Base-by-base conservation (phyloP, 2,329 filamentous ascomycete genomes). In the Ascosphaera aggregata region DNA sequence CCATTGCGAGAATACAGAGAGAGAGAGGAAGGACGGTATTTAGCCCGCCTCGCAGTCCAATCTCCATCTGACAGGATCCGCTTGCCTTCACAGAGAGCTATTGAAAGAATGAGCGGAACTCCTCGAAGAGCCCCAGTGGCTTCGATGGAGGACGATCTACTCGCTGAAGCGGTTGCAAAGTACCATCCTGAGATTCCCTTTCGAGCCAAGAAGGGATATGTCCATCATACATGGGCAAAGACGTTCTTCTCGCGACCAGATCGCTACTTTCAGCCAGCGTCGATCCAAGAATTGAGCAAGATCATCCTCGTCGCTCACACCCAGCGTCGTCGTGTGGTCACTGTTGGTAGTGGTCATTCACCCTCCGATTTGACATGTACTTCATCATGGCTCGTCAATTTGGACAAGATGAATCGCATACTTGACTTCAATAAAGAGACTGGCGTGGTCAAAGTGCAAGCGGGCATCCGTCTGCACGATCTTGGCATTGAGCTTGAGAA, bases 291-390 rank as follows among this genome's bases (percentile, higher is more conserved):
- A 59, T 71, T 98, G 46, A 77, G 86, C 55, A 85, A 91, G 55
- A 65, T 79, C 38, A 70, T 94, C 44, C 75, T 67, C 34, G 69
- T 94, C 17, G 89, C 89, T 4, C 76, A 80, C 42, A 69, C 66
- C 59, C 89, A 80, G 57, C 73, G 84, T 34, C 75, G 80, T 36
- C 76, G 84, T 43, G 62, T 98, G 42, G 78, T 85, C 27, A 80
- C 79, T 4, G 77, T 85, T n/a, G 86, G 89, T 43, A 86, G 79
- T 49, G 82, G 76, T 41, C 86, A 98, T 62, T 94, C 85, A 40
- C 89, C 86, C 5, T 91, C 79, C 45, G 78, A 86, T 51, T 62
- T 98, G 34, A 95, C 86, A 3, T 92, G 82, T 59, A 92, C 85
- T 3, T 89, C 80, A 13, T 80, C 79, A 45, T 95, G 89, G 89